These are phyloP conservation scores for Neophaeococcomyces mojaviensis DNA, from an alignment of 2,329 filamentous ascomycete species.

Conservation along the genomic window DNA sequence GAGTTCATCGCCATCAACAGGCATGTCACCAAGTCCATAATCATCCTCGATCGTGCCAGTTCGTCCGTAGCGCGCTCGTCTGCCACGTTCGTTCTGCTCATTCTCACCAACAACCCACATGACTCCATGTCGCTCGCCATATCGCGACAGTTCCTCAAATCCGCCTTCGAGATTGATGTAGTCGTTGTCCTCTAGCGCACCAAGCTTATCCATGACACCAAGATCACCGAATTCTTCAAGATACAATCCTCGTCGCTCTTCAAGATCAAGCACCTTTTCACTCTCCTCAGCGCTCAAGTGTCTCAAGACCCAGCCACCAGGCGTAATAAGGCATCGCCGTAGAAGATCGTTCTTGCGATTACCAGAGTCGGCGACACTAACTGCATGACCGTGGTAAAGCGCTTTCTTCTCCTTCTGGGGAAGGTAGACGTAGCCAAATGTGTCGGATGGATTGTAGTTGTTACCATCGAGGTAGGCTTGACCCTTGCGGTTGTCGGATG, in stretches of 20 bases:
- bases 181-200: constrained; percentile 30
- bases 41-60: constrained; percentile 13
- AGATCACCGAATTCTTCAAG: constrained; percentile 32
- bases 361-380: constrained; percentile 29
- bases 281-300: constrained; percentile 41
- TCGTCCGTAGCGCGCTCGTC: constrained; percentile 6
- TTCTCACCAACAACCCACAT: constrained; percentile 35
- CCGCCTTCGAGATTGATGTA: constrained; percentile 38
- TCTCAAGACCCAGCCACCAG: constrained; percentile 37
- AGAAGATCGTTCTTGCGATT: constrained; percentile 31
- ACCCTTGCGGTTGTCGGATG: constrained; percentile 18
- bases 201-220: constrained; percentile 23
- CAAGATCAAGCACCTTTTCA: constrained; percentile 37
- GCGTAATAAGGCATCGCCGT: constrained; percentile 37
- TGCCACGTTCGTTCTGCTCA: constrained; percentile 8
- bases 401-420: constrained; percentile 37
- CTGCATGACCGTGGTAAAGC: constrained; percentile 34
- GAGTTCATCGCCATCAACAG: constrained; percentile 11
- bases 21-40: constrained; percentile 17
- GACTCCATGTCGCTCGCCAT: constrained; percentile 39
- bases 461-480: constrained; percentile 23
- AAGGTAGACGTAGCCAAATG: constrained; percentile 34
- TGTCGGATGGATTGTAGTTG: constrained; percentile 24
- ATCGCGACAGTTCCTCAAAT: constrained; percentile 37
- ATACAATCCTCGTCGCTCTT: constrained; percentile 32